A percentile compares a stretch with the other conserved stretches of the same genome.
Evolutionary conservation across 2,329 filamentous ascomycete genomes (phyloP).

Genomic region (Achaetomium macrosporum): DNA sequence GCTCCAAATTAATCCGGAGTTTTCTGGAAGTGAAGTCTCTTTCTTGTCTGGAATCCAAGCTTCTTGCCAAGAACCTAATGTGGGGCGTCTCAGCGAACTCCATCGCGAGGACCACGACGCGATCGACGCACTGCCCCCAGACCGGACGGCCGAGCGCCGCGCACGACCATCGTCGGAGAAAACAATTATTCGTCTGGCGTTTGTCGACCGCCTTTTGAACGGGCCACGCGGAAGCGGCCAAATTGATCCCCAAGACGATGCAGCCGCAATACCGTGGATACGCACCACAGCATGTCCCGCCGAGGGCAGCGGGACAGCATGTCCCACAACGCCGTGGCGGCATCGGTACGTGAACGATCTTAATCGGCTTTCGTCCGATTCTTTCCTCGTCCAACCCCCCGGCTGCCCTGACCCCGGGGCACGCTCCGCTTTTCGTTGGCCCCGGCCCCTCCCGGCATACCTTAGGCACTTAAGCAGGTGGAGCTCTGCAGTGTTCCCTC

Average conservation of each 20-base stretch:
- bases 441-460: constrained; percentile 4
- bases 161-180: neutral
- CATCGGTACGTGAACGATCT: constrained; percentile 22
- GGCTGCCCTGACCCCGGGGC: neutral
- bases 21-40: too few relatives aligned
- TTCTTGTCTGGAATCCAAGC: too few relatives aligned
- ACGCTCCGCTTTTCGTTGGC: constrained; percentile 14
- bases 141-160: too few relatives aligned
- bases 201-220: neutral
- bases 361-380: constrained; percentile 8
- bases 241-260: constrained; percentile 14
- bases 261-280: constrained; percentile 25
- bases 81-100: neutral
- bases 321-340: constrained; percentile 25
- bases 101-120: constrained; percentile 19
- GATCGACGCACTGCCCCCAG: constrained; percentile 20
- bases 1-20: neutral
- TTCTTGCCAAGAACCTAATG: neutral
- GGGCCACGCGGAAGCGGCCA: neutral
- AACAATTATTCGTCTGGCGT: neutral
- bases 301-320: constrained; percentile 22
- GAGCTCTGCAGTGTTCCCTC: constrained; percentile 6
- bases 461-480: neutral
- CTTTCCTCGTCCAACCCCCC: neutral
- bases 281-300: constrained; percentile 20